Conservation (phyloP, 305 asterid genomes). For the Withania somnifera region DNA sequence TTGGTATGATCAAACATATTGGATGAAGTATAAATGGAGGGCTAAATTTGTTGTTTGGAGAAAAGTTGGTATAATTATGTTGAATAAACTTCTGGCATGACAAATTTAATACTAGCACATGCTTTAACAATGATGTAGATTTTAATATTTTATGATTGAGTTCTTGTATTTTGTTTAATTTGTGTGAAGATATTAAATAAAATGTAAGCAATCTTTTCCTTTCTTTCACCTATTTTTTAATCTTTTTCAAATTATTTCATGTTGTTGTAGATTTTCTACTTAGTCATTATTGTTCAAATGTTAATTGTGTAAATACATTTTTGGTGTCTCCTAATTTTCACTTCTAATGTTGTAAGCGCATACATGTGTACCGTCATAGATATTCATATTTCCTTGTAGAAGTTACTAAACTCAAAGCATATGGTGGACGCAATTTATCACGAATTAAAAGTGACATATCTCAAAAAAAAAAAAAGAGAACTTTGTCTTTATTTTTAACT, state of each 20-base stretch:
- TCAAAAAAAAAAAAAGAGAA: too few relatives aligned
- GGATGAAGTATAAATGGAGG: slow-evolving; percentile 21
- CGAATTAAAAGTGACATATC: too few relatives aligned
- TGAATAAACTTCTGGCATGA: slow-evolving; percentile 33
- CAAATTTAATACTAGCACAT: slow-evolving; percentile 9
- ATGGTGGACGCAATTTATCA: too few relatives aligned
- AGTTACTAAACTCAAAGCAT: too few relatives aligned
- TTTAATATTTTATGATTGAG: neutral
- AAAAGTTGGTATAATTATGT: slow-evolving; percentile 26
- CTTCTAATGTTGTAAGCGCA: neutral
- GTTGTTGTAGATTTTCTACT: neutral
- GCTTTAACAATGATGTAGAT: neutral
- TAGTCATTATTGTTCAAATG: neutral
- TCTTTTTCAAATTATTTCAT: neutral
- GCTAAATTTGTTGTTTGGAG: slow-evolving; percentile 27
- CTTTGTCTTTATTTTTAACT: too few relatives aligned
- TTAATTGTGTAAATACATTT: neutral
- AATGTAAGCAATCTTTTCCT: neutral
- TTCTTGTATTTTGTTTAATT: neutral
- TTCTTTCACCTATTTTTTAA: neutral
- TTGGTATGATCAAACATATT: neutral
- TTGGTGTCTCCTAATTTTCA: neutral
- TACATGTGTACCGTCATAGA: too few relatives aligned
- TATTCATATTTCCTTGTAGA: too few relatives aligned
- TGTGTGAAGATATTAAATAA: neutral